Conservation (phyloP, 208 protist genomes). For the Crithidia bombi region DNA sequence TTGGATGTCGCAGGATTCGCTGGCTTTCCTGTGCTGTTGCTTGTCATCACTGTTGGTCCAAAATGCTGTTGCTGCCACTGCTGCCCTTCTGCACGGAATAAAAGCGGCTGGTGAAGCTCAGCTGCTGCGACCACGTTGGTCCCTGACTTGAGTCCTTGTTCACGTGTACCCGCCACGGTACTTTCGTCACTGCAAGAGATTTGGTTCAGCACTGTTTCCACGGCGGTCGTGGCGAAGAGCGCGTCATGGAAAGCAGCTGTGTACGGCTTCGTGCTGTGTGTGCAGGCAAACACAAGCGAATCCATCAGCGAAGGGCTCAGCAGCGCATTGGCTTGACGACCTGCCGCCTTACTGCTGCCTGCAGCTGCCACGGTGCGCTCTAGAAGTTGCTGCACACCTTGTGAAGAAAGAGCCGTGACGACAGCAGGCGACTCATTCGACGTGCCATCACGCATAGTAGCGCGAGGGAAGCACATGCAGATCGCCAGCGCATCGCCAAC, state of each 20-base stretch:
- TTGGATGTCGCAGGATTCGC: not conserved
- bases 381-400: conserved; percentile 12
- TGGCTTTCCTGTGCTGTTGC: not conserved
- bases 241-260: conserved; percentile 28
- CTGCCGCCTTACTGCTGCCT: not conserved
- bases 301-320: not conserved
- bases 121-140: not conserved
- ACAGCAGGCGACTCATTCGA: not conserved
- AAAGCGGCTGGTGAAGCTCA: not conserved
- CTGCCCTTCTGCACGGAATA: not conserved
- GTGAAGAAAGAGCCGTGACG: conserved; percentile 8
- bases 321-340: not conserved
- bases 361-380: conserved; percentile 11
- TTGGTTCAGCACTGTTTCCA: conserved; percentile 16
- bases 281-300: conserved; percentile 17
- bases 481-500: conserved; percentile 54
- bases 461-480: conserved; percentile 44
- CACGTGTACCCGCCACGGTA: too few relatives aligned
- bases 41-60: not conserved
- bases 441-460: not conserved
- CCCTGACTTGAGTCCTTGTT: too few relatives aligned
- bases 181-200: not conserved
- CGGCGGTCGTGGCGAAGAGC: conserved; percentile 20
- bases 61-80: not conserved
- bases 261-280: conserved; percentile 33